Base-by-base conservation (phyloP, 2,329 filamentous ascomycete species). In the Endothia cerciana region DNA sequence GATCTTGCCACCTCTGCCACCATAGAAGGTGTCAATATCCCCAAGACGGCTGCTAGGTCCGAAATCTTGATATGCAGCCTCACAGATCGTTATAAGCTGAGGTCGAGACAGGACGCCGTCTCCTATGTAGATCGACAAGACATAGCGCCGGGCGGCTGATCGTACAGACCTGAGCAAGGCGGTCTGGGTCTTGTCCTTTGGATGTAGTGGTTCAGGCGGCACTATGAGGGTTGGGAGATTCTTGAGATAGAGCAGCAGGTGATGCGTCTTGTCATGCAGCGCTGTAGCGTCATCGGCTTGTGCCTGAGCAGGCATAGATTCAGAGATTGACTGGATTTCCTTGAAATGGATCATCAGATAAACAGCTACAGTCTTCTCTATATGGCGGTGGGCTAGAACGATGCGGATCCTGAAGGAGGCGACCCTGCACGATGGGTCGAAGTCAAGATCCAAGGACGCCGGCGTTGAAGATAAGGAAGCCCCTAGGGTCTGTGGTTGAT, bases 171-270 rank as follows among this genome's bases (percentile, higher is more conserved):
- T 36, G 55, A 67, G n/a, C 30, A 59, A 11, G n/a, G 63, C 57
- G 25, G 43, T 55, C 59, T 67, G 65, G 36, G 60, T 30, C 28
- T 65, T 67, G 30, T 67, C 64, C 25, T 65, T 62, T 2, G 56
- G 63, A 19, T 59, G 63, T 5, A 67, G 40, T 33, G 63, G 63
- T 8, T 55, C 47, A 11, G 19, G 36, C 19, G 60, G 60, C 40
- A 30, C 41, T 15, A 62, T 30, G 25, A 62, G 28, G 15, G 38
- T 22, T 17, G 60, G 36, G 30, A 38, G 38, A 10, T 22, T 30
- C 19, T 47, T n/a, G 15, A 62, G 36, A 15, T 30, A 38, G 25
- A 62, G 56, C 4, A 38, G 17, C 60, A 62, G 30, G 51, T 22
- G 13, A 5, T 25, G 45, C 10, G 49, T 25, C 19, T 33, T 33